Percentiles rank a stretch among this genome's conserved stretches.
Conservation (phyloP, 2,329 filamentous ascomycete species). For the Aureobasidium sp. region DNA sequence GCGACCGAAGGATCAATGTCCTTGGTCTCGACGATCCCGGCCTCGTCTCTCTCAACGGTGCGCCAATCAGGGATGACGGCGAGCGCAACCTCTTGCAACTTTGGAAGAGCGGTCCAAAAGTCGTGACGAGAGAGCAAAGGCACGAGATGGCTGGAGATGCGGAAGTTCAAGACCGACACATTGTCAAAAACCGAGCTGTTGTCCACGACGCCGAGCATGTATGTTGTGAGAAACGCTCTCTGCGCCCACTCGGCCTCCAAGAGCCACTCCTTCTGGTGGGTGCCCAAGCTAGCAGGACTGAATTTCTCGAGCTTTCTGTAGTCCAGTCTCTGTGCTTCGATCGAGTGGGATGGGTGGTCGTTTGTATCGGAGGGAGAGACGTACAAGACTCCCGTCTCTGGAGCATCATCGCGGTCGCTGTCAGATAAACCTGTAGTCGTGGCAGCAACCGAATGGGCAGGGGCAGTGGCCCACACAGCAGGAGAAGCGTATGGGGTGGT, state of each 20-base stretch:
- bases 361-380: background rate
- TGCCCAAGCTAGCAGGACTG: slow-evolving; percentile 15
- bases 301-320: background rate
- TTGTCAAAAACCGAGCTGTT: slow-evolving; percentile 45
- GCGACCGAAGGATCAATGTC: slow-evolving; percentile 44
- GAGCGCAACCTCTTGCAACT: slow-evolving; percentile 47
- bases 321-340: background rate
- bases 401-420: background rate
- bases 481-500: slow-evolving; percentile 1
- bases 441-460: background rate
- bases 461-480: slow-evolving; percentile 6
- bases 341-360: background rate
- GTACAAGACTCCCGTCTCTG: slow-evolving; percentile 3
- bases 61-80: slow-evolving; percentile 60
- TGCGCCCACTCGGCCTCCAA: slow-evolving; percentile 62
- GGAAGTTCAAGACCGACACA: slow-evolving; percentile 53
- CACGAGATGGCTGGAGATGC: slow-evolving; percentile 54
- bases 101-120: slow-evolving; percentile 53
- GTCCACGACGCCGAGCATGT: slow-evolving; percentile 55
- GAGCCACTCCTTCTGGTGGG: slow-evolving; percentile 59
- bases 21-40: slow-evolving; percentile 42
- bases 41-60: slow-evolving; percentile 44
- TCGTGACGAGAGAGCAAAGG: slow-evolving; percentile 45
- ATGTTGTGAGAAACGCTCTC: slow-evolving; percentile 58
- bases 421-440: background rate